Evolutionary conservation across 1,284 basidiomycete genomes (phyloP), one percentile per base, ranked within the genome.

Genomic region (Porodaedalea pini): DNA sequence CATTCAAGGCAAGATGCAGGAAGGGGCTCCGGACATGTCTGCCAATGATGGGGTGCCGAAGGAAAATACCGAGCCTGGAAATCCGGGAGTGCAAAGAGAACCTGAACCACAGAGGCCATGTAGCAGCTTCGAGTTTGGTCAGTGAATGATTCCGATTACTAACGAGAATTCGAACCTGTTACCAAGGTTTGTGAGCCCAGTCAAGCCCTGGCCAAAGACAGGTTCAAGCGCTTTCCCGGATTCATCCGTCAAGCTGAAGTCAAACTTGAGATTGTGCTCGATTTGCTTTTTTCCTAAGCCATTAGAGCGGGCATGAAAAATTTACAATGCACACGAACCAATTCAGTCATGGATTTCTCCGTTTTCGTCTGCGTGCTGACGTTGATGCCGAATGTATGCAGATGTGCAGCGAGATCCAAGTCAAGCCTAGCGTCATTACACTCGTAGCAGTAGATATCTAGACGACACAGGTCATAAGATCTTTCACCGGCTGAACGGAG

Each of bases 281-380:
- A 98, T 90, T 89, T 98, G 93, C 90, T 92, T 61, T 4, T 47
- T 15, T 21, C 13, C 32, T 6, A 13, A 47, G 10, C 23, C n/a
- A 29, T 47, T 7, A 29, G 25, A 13, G 15, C 6, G n/a, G 4
- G 29, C 40, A n/a, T 25, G 6, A 37, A 51, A 54, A 37, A 31
- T 7, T 32, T 23, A 23, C n/a, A 19, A 0, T 31, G 4, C 2
- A 7, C 54, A 66, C 82, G 60, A 60, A 93, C 92, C 57, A 99
- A 77, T 69, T 99, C 96, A 0, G 95, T 97, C 88, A 98, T 94
- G 54, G 86, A 94, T 75, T 98, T 98, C 69, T 98, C 94, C 0
- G 95, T 99, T 75, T 99, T 99, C 25, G 77, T 86, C 68, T 93
- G 88, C 0, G 81, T 81, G 45, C 83, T 77, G 0, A 98, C 85